phyloP scores from a whole-genome alignment of 2,329 filamentous ascomycete species.

The Fusarium chaquense region DNA sequence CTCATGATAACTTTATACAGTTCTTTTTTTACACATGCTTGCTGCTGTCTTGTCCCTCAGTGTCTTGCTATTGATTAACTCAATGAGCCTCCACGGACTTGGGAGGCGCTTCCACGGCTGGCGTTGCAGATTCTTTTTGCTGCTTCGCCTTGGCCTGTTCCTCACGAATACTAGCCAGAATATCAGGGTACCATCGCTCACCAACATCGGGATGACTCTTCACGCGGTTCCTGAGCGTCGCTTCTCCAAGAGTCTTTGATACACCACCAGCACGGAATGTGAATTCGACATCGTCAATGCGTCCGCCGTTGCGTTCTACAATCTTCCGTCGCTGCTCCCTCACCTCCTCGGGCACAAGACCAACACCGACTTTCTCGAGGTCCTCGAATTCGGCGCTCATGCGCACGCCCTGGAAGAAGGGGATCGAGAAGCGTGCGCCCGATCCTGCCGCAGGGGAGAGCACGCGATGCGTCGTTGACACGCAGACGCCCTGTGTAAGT shows the following conservation, averaged over 20 bases:
- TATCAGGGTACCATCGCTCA: slow-evolving; percentile 81
- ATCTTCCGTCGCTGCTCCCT: slow-evolving; percentile 71
- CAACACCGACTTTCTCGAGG: slow-evolving; percentile 72
- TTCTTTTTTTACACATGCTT: slow-evolving; percentile 32
- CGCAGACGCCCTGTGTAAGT: slow-evolving; percentile 84
- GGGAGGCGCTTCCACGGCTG: slow-evolving; percentile 33
- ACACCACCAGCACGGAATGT: slow-evolving; percentile 79
- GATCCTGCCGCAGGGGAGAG: slow-evolving; percentile 77
- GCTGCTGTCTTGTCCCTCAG: background rate
- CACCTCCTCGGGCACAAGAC: slow-evolving; percentile 70
- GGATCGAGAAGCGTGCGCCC: slow-evolving; percentile 81
- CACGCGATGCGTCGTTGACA: slow-evolving; percentile 85
- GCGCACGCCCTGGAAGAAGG: slow-evolving; percentile 89
- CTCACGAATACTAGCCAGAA: slow-evolving; percentile 67
- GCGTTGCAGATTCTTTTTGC: slow-evolving; percentile 44
- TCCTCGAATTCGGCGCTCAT: slow-evolving; percentile 84
- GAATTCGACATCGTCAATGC: slow-evolving; percentile 84
- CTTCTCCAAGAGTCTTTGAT: slow-evolving; percentile 80
- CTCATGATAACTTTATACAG: slow-evolving; percentile 38
- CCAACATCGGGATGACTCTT: slow-evolving; percentile 91
- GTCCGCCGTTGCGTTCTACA: slow-evolving; percentile 66
- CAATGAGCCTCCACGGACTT: slow-evolving; percentile 52
- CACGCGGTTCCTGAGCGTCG: slow-evolving; percentile 84
- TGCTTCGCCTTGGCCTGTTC: slow-evolving; percentile 63
- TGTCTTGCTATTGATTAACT: slow-evolving; percentile 17